phyloP scores from a whole-genome alignment of 2,329 filamentous ascomycete species.

The Venturia aucupariae region DNA sequence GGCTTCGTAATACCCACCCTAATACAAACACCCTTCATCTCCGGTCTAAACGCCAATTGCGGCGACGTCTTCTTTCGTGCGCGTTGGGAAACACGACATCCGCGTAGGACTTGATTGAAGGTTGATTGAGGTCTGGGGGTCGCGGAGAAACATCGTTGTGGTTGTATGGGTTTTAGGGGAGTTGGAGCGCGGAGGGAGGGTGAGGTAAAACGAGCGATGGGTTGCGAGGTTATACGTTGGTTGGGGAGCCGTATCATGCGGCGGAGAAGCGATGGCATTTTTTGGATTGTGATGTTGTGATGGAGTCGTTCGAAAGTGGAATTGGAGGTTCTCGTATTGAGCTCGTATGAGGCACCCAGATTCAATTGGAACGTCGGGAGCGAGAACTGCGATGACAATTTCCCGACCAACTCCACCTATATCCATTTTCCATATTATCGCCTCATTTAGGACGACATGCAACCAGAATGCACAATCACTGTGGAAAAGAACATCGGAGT shows the following conservation, averaged over 20 bases:
- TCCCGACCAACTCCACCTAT: no score
- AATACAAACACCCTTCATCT: slow-evolving; percentile 91
- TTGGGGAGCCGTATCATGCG: neutral
- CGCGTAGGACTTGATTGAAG: slow-evolving; percentile 46
- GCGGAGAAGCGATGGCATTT: slow-evolving; percentile 9
- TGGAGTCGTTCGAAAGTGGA: neutral
- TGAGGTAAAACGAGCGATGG: neutral
- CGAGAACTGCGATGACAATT: no score
- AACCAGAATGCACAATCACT: no score
- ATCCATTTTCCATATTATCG: no score
- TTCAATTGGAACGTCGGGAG: no score
- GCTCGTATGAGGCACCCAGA: slow-evolving; percentile 2
- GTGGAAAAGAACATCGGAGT: no score
- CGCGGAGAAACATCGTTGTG: slow-evolving; percentile 26
- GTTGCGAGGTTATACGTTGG: neutral
- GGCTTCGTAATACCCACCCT: slow-evolving; percentile 90
- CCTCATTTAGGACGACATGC: no score
- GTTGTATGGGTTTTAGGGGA: neutral
- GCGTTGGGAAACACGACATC: slow-evolving; percentile 68
- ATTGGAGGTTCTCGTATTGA: neutral
- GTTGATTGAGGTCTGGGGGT: slow-evolving; percentile 33
- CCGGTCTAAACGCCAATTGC: slow-evolving; percentile 65
- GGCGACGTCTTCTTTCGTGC: slow-evolving; percentile 83
- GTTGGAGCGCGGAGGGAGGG: neutral
- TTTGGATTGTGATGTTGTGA: neutral